These are phyloP conservation scores for Trichoderma lentiforme DNA, from an alignment of 2,329 filamentous ascomycete species.

Conservation along the genomic window DNA sequence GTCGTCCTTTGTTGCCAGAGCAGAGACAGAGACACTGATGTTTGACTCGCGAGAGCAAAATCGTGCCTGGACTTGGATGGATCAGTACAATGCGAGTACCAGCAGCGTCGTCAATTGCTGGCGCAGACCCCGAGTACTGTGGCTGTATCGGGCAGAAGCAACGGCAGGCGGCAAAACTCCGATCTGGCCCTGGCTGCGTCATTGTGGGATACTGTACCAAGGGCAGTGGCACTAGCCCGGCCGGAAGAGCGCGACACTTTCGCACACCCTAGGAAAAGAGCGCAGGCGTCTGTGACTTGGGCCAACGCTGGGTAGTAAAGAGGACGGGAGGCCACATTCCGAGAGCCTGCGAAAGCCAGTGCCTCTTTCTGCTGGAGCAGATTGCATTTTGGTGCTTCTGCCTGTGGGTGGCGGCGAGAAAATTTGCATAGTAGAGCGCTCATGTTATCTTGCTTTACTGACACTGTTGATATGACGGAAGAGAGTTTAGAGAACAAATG, in stretches of 20 bases:
- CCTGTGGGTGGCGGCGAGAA: not conserved
- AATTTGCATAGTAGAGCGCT: not conserved
- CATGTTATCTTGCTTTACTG: not conserved
- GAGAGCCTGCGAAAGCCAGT: not conserved
- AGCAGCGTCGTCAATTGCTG: not conserved
- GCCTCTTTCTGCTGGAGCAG: not conserved
- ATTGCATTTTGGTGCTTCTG: not conserved
- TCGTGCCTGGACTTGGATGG: not conserved
- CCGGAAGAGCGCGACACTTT: not conserved
- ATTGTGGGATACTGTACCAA: slow-evolving; percentile 3
- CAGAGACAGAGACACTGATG: not conserved
- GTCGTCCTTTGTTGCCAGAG: not conserved
- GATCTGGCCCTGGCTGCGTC: slow-evolving; percentile 9
- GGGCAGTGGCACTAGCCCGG: not conserved
- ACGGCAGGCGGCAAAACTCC: slow-evolving; percentile 11
- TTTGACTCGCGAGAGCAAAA: not conserved
- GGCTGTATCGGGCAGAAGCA: not conserved
- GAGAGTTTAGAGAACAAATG: not conserved
- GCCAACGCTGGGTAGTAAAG: not conserved
- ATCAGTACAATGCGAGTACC: not conserved
- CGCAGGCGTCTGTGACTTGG: not conserved
- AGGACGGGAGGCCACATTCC: slow-evolving; percentile 5
- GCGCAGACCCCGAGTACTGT: not conserved
- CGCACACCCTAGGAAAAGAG: not conserved
- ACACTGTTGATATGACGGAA: not conserved